Evolutionary conservation across 495 filamentous ascomycete species (phyloP).

Genomic region (Lophiostoma macrostomum): DNA sequence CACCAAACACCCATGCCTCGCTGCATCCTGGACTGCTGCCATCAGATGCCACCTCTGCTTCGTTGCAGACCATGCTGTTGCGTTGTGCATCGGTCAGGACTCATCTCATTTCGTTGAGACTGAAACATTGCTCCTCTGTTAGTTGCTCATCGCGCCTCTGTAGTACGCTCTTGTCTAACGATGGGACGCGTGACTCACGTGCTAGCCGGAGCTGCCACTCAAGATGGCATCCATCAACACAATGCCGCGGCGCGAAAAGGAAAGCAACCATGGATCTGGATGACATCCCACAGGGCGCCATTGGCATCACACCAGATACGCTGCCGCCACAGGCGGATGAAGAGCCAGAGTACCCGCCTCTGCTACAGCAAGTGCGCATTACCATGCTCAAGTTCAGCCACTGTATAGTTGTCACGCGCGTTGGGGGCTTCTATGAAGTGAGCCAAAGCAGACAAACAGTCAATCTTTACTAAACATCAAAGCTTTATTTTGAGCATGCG

Average conservation of each 20-base stretch:
- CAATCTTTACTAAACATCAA: not conserved
- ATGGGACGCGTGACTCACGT: conserved; percentile 6
- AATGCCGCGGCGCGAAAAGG: conserved; percentile 22
- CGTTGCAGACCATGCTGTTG: conserved; percentile 25
- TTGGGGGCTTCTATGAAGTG: conserved; percentile 92
- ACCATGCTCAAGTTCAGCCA: conserved; percentile 89
- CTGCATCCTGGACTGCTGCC: too few relatives aligned
- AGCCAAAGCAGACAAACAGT: not conserved
- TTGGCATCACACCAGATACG: conserved; percentile 6
- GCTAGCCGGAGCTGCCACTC: not conserved
- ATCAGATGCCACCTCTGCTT: too few relatives aligned
- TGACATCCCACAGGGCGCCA: conserved; percentile 29
- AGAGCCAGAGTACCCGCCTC: conserved; percentile 71
- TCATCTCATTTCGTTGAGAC: too few relatives aligned
- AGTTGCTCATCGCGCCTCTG: too few relatives aligned
- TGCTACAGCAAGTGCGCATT: conserved; percentile 81
- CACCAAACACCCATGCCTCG: not conserved
- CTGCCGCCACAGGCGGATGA: conserved; percentile 40
- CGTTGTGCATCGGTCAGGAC: too few relatives aligned
- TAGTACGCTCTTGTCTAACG: too few relatives aligned
- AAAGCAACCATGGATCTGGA: conserved; percentile 21
- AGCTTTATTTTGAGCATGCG: conserved; percentile 91
- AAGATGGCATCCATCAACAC: conserved; percentile 8
- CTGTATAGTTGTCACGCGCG: conserved; percentile 83
- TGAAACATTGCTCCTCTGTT: too few relatives aligned